Percentiles rank a stretch among this genome's conserved stretches.
Evolutionary conservation across 331 rosid species (phyloP).

Genomic region (Pyracantha coccinea): DNA sequence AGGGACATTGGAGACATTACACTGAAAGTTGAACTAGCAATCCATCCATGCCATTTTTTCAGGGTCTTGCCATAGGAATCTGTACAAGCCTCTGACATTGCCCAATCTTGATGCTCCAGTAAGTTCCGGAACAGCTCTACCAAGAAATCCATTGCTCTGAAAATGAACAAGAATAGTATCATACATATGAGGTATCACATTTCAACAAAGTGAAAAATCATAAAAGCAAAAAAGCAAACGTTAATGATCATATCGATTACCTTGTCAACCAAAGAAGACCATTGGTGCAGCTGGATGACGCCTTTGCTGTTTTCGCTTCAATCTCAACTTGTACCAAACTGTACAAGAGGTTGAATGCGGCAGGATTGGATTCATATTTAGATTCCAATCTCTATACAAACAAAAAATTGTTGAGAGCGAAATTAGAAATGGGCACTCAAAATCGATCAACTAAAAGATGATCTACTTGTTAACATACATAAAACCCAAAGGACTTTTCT

Average conservation of each 20-base stretch:
- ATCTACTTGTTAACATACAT: not conserved
- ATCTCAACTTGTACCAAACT: constrained; percentile 71
- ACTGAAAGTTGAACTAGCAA: constrained; percentile 86
- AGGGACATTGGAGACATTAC: constrained; percentile 40
- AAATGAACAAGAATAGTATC: constrained; percentile 10
- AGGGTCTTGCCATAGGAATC: constrained; percentile 84
- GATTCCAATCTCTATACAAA: constrained; percentile 80
- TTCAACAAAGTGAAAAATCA: not conserved
- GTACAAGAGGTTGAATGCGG: constrained; percentile 54
- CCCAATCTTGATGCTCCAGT: constrained; percentile 72
- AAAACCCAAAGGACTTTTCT: not conserved
- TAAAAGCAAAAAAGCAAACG: not conserved
- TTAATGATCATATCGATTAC: constrained; percentile 18
- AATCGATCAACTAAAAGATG: not conserved
- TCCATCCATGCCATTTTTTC: constrained; percentile 97
- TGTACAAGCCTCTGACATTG: constrained; percentile 84
- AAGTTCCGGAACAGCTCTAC: constrained; percentile 75
- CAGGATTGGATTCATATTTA: constrained; percentile 50
- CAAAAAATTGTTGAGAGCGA: constrained; percentile 10
- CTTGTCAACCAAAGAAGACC: constrained; percentile 99
- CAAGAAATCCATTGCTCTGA: constrained; percentile 98
- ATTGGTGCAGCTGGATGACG: constrained; percentile 89
- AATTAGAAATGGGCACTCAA: not conserved
- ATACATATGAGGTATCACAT: not conserved
- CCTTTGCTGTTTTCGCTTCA: constrained; percentile 66